Conservation (phyloP, 192 early-diverging fungal genomes). For the Coemansia sp. region DNA sequence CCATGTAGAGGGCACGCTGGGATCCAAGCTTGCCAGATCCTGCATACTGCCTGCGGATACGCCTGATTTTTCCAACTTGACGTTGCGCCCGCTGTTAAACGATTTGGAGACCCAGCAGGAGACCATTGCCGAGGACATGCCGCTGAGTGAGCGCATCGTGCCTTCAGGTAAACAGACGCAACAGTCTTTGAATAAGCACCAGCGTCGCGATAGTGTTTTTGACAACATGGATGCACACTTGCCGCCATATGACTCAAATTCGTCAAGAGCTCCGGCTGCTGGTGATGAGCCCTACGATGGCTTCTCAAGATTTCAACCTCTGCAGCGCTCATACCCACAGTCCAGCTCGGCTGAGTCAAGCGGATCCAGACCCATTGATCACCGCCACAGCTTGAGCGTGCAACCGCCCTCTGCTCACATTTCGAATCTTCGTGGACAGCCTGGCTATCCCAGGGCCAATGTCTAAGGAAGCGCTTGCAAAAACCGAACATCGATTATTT, state of each 20-base stretch:
- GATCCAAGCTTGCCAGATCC: slow-evolving; percentile 27
- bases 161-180: slow-evolving; percentile 4
- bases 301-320: slow-evolving; percentile 4
- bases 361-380: neutral
- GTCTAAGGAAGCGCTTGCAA: neutral
- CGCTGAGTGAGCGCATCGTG: slow-evolving; percentile 8
- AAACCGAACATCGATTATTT: slow-evolving; percentile 1
- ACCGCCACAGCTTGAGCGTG: slow-evolving; percentile 20
- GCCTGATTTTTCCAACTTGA: slow-evolving; percentile 50
- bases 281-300: neutral
- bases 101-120: slow-evolving; percentile 4
- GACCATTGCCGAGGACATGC: slow-evolving; percentile 12
- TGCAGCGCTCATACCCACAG: slow-evolving; percentile 8
- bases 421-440: slow-evolving; percentile 25
- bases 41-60: slow-evolving; percentile 50
- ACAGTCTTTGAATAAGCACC: slow-evolving; percentile 15
- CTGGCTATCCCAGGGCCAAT: slow-evolving; percentile 5
- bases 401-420: slow-evolving; percentile 14
- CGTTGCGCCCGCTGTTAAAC: slow-evolving; percentile 49
- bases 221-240: slow-evolving; percentile 29
- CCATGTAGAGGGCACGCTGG: slow-evolving; percentile 41
- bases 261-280: neutral
- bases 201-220: slow-evolving; percentile 47
- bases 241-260: neutral
- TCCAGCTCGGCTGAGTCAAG: neutral